A percentile compares a stretch with the other conserved stretches of the same genome.
These are phyloP conservation scores for Parietichytrium sp. DNA, from an alignment of 108 stramenopile genomes.

Conservation along the genomic window DNA sequence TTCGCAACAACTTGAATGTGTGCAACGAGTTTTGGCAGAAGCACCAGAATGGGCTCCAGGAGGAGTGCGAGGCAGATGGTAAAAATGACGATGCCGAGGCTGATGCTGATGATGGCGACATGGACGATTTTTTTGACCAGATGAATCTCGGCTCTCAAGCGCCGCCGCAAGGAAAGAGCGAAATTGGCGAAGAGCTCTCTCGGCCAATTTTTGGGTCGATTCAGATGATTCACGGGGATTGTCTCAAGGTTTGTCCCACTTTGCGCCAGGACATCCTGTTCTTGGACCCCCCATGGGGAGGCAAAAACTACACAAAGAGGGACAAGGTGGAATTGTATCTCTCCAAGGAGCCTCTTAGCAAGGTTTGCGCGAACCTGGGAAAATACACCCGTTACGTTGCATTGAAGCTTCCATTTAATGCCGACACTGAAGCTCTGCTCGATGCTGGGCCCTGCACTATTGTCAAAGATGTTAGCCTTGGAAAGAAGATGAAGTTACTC, in stretches of 20 bases:
- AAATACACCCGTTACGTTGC: conserved; percentile 42
- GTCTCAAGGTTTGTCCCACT: conserved; percentile 38
- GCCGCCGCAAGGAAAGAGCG: too few relatives aligned
- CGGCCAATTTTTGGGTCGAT: neutral
- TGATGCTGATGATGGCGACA: neutral
- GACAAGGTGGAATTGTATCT: conserved; percentile 41
- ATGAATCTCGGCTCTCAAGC: too few relatives aligned
- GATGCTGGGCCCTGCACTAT: neutral
- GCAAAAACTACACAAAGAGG: conserved; percentile 46
- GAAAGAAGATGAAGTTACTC: conserved; percentile 18
- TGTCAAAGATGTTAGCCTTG: neutral
- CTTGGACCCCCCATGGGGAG: conserved; percentile 55
- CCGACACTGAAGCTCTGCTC: conserved; percentile 36
- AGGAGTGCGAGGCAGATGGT: neutral
- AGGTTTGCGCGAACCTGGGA: conserved; percentile 39
- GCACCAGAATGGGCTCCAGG: neutral
- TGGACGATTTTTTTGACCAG: too few relatives aligned
- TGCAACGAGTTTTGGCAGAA: neutral
- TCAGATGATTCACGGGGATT: conserved; percentile 18
- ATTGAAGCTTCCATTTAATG: conserved; percentile 43
- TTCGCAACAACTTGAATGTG: conserved; percentile 43
- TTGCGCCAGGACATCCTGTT: conserved; percentile 45
- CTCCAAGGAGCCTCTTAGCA: conserved; percentile 29
- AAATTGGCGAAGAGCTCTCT: neutral
- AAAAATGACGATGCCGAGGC: neutral